phyloP scores from a whole-genome alignment of 2,329 filamentous ascomycete genomes.

The Ceratocystis colombiana region DNA sequence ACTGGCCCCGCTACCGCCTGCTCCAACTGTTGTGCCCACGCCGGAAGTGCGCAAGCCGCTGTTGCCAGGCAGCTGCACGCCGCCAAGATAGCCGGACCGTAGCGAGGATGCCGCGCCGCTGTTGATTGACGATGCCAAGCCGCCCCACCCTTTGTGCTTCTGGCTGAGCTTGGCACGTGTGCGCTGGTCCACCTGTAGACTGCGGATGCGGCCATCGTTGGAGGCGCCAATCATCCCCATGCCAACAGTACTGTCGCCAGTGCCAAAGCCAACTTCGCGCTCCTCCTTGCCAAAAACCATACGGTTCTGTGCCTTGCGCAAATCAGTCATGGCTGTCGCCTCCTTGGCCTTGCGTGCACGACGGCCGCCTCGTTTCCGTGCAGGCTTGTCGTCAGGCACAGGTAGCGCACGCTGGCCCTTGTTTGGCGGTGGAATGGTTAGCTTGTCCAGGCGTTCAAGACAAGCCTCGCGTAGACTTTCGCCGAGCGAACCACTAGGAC shows the following conservation, averaged over 20 bases:
- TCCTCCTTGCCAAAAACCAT: slow-evolving; percentile 96
- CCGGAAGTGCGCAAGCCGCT: slow-evolving; percentile 73
- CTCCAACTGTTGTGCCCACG: slow-evolving; percentile 60
- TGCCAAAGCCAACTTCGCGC: slow-evolving; percentile 81
- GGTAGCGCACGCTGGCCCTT: slow-evolving; percentile 79
- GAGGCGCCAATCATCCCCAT: slow-evolving; percentile 90
- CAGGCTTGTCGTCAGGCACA: slow-evolving; percentile 88
- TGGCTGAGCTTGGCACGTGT: slow-evolving; percentile 88
- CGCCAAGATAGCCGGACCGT: slow-evolving; percentile 33
- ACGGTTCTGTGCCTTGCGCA: slow-evolving; percentile 91
- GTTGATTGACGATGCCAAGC: slow-evolving; percentile 68
- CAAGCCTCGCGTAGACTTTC: slow-evolving; percentile 74
- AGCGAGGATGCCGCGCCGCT: slow-evolving; percentile 64
- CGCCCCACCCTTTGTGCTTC: slow-evolving; percentile 94
- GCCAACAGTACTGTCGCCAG: slow-evolving; percentile 72
- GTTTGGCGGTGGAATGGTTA: slow-evolving; percentile 84
- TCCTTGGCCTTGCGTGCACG: slow-evolving; percentile 91
- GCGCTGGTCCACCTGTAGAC: slow-evolving; percentile 80
- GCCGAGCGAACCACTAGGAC: slow-evolving; percentile 70
- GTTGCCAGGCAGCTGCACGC: slow-evolving; percentile 34
- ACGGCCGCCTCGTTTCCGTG: slow-evolving; percentile 81
- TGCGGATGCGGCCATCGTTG: slow-evolving; percentile 80
- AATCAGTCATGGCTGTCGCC: slow-evolving; percentile 89
- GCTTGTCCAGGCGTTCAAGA: slow-evolving; percentile 76
- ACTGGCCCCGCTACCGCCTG: slow-evolving; percentile 33